Evolutionary conservation across 176 grass and related monocot genomes (phyloP).

Genomic region (Themeda triandra): DNA sequence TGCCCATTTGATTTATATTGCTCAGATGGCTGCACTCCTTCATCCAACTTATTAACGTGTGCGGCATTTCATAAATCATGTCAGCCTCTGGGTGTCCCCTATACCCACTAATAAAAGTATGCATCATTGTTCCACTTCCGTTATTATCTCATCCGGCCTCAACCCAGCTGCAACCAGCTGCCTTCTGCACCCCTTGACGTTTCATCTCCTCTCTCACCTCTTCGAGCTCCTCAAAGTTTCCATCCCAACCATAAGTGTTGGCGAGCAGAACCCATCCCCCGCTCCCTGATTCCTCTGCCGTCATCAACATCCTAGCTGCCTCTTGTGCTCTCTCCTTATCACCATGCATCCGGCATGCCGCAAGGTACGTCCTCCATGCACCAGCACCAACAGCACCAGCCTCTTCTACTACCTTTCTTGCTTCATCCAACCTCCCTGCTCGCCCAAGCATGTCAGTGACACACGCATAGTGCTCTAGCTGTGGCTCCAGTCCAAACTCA

Average conservation of each 20-base stretch:
- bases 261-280: conserved; percentile 53
- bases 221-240: conserved; percentile 48
- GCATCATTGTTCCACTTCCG: conserved; percentile 25
- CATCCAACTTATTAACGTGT: conserved; percentile 36
- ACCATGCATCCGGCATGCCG: conserved; percentile 57
- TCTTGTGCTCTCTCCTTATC: conserved; percentile 43
- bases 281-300: conserved; percentile 28
- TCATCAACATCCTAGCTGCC: conserved; percentile 42
- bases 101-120: conserved; percentile 44
- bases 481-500: conserved; percentile 50
- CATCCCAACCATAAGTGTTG: conserved; percentile 40
- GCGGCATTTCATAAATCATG: conserved; percentile 43
- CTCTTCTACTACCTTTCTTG: conserved; percentile 34
- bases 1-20: not conserved
- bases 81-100: conserved; percentile 32
- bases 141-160: conserved; percentile 28
- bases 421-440: conserved; percentile 51
- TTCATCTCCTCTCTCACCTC: conserved; percentile 51
- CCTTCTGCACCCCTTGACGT: conserved; percentile 44
- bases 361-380: conserved; percentile 56
- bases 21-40: conserved; percentile 30
- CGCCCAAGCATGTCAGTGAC: conserved; percentile 58
- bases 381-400: conserved; percentile 43
- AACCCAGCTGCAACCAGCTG: conserved; percentile 45
- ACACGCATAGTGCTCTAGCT: conserved; percentile 54